Evolutionary conservation across 331 rosid genomes (phyloP).

Genomic region (Pyrus hybrid): DNA sequence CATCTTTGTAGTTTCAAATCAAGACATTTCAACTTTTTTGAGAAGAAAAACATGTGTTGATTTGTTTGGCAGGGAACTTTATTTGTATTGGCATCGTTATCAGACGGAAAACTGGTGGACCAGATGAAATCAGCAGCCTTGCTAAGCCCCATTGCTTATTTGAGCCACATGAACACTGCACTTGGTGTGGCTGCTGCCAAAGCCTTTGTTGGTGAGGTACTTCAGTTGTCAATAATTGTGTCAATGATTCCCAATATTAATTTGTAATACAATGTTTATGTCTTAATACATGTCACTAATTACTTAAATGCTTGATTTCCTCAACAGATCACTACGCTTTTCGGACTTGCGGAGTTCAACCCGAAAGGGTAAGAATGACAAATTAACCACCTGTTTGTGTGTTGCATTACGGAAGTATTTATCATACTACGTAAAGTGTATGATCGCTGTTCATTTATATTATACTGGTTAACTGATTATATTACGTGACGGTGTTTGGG

Average conservation of each 20-base stretch:
- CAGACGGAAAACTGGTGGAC: conserved; percentile 49
- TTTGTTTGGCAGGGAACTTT: conserved; percentile 64
- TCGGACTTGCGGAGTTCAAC: conserved; percentile 71
- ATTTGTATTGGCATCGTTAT: conserved; percentile 59
- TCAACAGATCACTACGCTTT: conserved; percentile 33
- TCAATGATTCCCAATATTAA: neutral
- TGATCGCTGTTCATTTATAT: too few species aligned
- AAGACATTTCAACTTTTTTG: too few species aligned
- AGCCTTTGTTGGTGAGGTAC: conserved; percentile 58
- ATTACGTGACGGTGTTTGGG: neutral
- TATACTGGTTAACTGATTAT: too few species aligned
- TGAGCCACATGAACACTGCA: conserved; percentile 61
- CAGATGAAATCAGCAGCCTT: conserved; percentile 66
- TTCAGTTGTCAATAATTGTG: neutral
- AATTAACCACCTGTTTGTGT: too few species aligned
- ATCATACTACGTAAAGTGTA: too few species aligned
- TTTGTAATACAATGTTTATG: neutral
- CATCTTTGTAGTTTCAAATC: too few species aligned
- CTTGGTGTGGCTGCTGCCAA: conserved; percentile 54
- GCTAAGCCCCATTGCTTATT: conserved; percentile 71
- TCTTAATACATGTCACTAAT: neutral
- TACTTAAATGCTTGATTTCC: neutral
- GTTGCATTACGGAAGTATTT: neutral
- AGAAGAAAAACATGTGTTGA: neutral
- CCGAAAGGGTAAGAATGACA: conserved; percentile 47